phyloP scores from a whole-genome alignment of 495 filamentous ascomycete genomes.

The Usnea hakonensis region DNA sequence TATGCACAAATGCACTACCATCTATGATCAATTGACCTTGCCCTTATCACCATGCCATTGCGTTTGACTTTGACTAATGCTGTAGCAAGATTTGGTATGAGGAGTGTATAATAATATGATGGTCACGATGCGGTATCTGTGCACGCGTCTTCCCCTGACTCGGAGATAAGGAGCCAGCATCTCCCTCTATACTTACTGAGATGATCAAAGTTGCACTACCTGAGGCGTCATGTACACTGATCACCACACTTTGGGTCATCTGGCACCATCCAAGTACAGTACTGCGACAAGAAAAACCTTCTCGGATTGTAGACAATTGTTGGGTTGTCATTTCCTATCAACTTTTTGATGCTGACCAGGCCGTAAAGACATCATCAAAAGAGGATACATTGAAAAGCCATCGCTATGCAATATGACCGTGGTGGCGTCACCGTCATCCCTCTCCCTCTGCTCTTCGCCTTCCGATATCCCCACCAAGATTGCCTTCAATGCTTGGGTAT shows the following conservation, averaged over 20 bases:
- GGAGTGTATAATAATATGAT: no score
- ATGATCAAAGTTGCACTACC: not conserved
- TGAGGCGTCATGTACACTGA: not conserved
- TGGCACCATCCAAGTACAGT: not conserved
- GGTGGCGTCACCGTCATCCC: not conserved
- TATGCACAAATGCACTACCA: no score
- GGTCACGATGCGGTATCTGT: not conserved
- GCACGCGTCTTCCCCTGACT: not conserved
- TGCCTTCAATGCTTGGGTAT: conserved; percentile 19
- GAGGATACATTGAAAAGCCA: conserved; percentile 12
- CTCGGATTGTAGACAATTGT: not conserved
- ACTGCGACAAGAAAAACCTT: not conserved
- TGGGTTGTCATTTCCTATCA: conserved; percentile 3
- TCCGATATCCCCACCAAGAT: conserved; percentile 16
- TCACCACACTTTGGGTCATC: not conserved
- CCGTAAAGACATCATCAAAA: conserved; percentile 11
- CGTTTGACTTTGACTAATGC: no score
- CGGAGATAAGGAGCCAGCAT: not conserved
- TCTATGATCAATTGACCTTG: no score
- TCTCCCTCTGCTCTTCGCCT: conserved; percentile 8
- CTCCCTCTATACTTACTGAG: not conserved
- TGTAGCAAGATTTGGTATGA: no score
- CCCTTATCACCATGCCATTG: no score
- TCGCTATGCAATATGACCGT: conserved; percentile 17
- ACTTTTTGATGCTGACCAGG: conserved; percentile 15